Evolutionary conservation across 192 early-diverging fungal genomes (phyloP).

Genomic region (Martensiomyces pterosporus): DNA sequence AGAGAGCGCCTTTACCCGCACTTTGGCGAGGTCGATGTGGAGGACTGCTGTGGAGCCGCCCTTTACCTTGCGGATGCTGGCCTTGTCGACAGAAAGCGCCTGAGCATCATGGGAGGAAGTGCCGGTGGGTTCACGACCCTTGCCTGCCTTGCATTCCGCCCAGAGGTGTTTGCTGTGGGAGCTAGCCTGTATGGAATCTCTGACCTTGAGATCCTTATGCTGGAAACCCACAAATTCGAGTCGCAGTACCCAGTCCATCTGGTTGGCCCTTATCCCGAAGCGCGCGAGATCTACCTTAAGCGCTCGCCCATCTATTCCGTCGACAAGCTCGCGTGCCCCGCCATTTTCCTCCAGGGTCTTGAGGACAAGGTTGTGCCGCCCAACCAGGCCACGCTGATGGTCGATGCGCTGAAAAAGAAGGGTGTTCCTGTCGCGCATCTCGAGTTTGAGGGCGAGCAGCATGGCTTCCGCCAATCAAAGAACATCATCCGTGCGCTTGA

Average conservation of each 20-base stretch:
- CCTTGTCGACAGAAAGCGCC: slow-evolving; percentile 55
- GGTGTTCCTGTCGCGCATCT: slow-evolving; percentile 58
- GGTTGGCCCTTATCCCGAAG: slow-evolving; percentile 59
- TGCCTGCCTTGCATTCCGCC: slow-evolving; percentile 62
- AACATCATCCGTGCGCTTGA: slow-evolving; percentile 63
- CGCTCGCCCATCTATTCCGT: slow-evolving; percentile 63
- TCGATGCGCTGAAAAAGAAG: slow-evolving; percentile 58
- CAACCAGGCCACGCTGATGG: slow-evolving; percentile 71
- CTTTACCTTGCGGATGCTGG: slow-evolving; percentile 55
- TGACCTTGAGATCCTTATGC: slow-evolving; percentile 59
- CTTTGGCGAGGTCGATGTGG: slow-evolving; percentile 74
- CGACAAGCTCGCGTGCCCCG: slow-evolving; percentile 59
- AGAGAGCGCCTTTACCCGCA: slow-evolving; percentile 66
- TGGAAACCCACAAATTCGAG: slow-evolving; percentile 84
- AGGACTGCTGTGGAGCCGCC: slow-evolving; percentile 71
- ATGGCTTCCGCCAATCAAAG: slow-evolving; percentile 64
- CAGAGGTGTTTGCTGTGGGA: slow-evolving; percentile 68
- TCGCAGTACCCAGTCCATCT: slow-evolving; percentile 56
- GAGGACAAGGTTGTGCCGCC: slow-evolving; percentile 76
- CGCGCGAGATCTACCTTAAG: slow-evolving; percentile 52
- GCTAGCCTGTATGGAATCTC: slow-evolving; percentile 69
- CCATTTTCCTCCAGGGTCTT: slow-evolving; percentile 68
- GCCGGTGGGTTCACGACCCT: slow-evolving; percentile 69
- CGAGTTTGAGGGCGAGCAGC: slow-evolving; percentile 62
- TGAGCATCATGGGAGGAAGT: slow-evolving; percentile 65